Evolutionary conservation across 2,329 filamentous ascomycete species (phyloP).

Genomic region (Teratosphaeria zuluensis): DNA sequence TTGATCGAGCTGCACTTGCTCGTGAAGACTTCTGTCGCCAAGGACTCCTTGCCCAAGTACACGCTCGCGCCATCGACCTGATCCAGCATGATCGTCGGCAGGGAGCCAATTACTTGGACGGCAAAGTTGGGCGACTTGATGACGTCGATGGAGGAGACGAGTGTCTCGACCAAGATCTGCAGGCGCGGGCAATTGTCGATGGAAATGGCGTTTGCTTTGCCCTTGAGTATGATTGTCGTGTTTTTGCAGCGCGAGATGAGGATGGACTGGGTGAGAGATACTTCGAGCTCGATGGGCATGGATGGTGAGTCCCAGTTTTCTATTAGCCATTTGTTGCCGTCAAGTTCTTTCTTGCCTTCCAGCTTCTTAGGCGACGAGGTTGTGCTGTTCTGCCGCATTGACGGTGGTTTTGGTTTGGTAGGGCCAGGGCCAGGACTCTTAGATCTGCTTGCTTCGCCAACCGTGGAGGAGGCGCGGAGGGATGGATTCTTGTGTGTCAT

Average conservation of each 20-base stretch:
- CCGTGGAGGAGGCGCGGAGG: slow-evolving; percentile 62
- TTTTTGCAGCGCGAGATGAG: slow-evolving; percentile 89
- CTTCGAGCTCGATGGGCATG: slow-evolving; percentile 69
- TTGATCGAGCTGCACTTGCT: slow-evolving; percentile 85
- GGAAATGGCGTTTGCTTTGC: slow-evolving; percentile 94
- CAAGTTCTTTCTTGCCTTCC: slow-evolving; percentile 38
- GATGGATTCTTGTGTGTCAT: slow-evolving; percentile 99
- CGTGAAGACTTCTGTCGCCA: slow-evolving; percentile 71
- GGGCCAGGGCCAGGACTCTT: slow-evolving; percentile 76
- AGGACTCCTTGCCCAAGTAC: slow-evolving; percentile 74
- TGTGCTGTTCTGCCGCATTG: slow-evolving; percentile 36
- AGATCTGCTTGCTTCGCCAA: slow-evolving; percentile 51
- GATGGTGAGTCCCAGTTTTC: slow-evolving; percentile 81
- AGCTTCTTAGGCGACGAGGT: slow-evolving; percentile 12
- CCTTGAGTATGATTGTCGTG: slow-evolving; percentile 76
- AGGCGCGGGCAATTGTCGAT: slow-evolving; percentile 81
- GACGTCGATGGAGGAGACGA: slow-evolving; percentile 85
- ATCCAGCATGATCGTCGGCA: slow-evolving; percentile 84
- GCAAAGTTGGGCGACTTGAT: slow-evolving; percentile 94
- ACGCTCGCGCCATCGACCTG: slow-evolving; percentile 84
- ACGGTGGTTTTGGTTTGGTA: slow-evolving; percentile 48
- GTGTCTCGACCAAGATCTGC: slow-evolving; percentile 77
- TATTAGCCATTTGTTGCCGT: slow-evolving; percentile 81
- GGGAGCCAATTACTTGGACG: slow-evolving; percentile 65
- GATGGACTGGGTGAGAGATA: slow-evolving; percentile 74